Evolutionary conservation across 139 green algal genomes (phyloP), one percentile per base, ranked within the genome.

Genomic region (Picochlorum sp.): DNA sequence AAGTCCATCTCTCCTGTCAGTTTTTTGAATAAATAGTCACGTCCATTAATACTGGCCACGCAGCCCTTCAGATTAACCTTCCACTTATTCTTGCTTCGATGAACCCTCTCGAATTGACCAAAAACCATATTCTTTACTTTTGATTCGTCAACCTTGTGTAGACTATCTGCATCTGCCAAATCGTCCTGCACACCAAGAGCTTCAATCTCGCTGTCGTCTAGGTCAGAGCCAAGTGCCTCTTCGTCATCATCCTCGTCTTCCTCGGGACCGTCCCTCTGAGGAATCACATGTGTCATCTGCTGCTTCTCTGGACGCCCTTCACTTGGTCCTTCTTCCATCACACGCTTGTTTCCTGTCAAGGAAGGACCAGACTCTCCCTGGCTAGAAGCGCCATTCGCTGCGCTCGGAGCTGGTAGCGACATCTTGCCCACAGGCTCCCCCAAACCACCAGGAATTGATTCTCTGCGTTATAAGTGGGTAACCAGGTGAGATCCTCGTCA

Each of bases 61-160:
- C 66, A 74, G 60, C 67, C 52, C 45, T 65, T 63, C 18, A 73
- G 59, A 6, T 63, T 57, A 31, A 77, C 57, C 57, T 71, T 70
- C 71, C 71, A 78, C 44, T 67, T 67, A 14, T 20, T 37, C 44
- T 78, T 78, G 51, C 28, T 71, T 28, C 66, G 71, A 45, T 73
- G 66, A 45, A 78, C 71, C 45, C 68, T 70, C 18, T 78, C 71
- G 71, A 78, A 78, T 60, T 74, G 66, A 8, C 71, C 71, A 10
- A 78, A 54, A 58, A 77, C 45, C 49, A 73, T 60, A 57, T 77
- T 49, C 26, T 71, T 50, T 18, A 77, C 21, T 10, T 28, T n/a
- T 9, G 59, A 64, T 49, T 77, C 70, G 21, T 77, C 70, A 38
- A 77, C 62, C 30, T 76, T 56, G 6, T 72, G 37, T 23, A 56